Percentiles rank a stretch among this genome's conserved stretches.
Evolutionary conservation across 495 filamentous ascomycete species (phyloP).

Genomic region (Hapsidospora chrysogenum): DNA sequence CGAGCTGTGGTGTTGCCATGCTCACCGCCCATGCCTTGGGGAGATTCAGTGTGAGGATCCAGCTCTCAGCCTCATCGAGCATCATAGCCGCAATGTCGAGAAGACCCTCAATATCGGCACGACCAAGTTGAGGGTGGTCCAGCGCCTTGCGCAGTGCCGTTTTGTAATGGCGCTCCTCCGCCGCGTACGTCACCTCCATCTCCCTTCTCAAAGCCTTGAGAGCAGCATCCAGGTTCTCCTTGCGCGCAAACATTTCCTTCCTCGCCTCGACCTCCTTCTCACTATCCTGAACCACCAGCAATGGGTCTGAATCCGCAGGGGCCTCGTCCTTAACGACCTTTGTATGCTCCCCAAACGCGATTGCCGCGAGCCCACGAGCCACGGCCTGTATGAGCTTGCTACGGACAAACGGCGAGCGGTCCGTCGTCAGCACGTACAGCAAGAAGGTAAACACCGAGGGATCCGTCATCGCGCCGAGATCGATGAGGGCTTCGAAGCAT

Average conservation of each 20-base stretch:
- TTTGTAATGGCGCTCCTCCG: conserved; percentile 18
- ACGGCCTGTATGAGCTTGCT: conserved; percentile 49
- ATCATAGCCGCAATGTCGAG: conserved; percentile 61
- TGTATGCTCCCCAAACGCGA: conserved; percentile 54
- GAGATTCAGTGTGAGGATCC: conserved; percentile 45
- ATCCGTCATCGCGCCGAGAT: conserved; percentile 53
- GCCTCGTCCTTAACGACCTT: conserved; percentile 12
- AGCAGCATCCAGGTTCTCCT: conserved; percentile 60
- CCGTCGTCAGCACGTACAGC: conserved; percentile 51
- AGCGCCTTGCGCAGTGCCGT: conserved; percentile 46
- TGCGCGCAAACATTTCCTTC: conserved; percentile 52
- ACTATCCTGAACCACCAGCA: conserved; percentile 67
- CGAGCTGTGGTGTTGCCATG: conserved; percentile 16
- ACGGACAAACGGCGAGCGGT: conserved; percentile 69
- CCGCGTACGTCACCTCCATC: conserved; percentile 22
- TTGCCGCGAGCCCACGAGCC: conserved; percentile 52
- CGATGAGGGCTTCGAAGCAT: conserved; percentile 66
- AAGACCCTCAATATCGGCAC: conserved; percentile 61
- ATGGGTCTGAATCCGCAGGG: conserved; percentile 19
- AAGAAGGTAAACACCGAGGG: conserved; percentile 50
- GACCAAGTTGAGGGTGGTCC: conserved; percentile 56
- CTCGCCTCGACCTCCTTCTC: conserved; percentile 42
- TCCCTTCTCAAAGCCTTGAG: conserved; percentile 59
- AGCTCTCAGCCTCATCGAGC: conserved; percentile 46
- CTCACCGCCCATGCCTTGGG: conserved; percentile 55